Conservation (phyloP, 306 rosid genomes). For the Delonix regia region DNA sequence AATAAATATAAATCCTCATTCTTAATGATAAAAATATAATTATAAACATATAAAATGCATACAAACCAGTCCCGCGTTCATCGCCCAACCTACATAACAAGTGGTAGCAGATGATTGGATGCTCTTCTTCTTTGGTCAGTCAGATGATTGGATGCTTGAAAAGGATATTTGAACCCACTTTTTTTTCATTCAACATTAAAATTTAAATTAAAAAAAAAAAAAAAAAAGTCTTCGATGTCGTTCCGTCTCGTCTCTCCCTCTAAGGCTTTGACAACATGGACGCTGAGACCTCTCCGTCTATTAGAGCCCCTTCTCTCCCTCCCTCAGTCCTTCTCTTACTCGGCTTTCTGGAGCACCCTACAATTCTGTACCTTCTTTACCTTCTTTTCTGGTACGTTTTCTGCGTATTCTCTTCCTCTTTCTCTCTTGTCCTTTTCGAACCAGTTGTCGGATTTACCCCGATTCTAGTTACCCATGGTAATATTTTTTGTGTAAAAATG, state of each 20-base stretch:
- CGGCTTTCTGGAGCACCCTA: not conserved
- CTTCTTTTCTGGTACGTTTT: not conserved
- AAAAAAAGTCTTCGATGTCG: constrained; percentile 2
- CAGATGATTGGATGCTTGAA: constrained; percentile 28
- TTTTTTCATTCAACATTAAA: not conserved
- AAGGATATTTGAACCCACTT: not conserved
- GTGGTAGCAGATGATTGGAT: constrained; percentile 36
- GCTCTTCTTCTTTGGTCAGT: no score
- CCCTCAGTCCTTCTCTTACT: not conserved
- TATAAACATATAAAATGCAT: no score
- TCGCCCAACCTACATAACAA: constrained; percentile 25
- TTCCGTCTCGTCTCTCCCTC: not conserved
- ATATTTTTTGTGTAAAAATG: not conserved
- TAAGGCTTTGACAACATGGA: constrained; percentile 41
- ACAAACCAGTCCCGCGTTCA: constrained; percentile 28
- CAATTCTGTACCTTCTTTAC: constrained; percentile 24
- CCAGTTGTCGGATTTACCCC: not conserved
- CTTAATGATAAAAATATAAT: no score
- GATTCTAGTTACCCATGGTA: not conserved
- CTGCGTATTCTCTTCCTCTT: not conserved
- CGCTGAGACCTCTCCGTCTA: constrained; percentile 50
- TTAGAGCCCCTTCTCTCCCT: constrained; percentile 27
- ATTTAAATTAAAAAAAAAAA: not conserved
- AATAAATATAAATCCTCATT: no score
- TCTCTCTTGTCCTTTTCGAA: constrained; percentile 9